Evolutionary conservation across 1,139 yeast genomes (phyloP).

Genomic region (Yamadazyma aaseri): DNA sequence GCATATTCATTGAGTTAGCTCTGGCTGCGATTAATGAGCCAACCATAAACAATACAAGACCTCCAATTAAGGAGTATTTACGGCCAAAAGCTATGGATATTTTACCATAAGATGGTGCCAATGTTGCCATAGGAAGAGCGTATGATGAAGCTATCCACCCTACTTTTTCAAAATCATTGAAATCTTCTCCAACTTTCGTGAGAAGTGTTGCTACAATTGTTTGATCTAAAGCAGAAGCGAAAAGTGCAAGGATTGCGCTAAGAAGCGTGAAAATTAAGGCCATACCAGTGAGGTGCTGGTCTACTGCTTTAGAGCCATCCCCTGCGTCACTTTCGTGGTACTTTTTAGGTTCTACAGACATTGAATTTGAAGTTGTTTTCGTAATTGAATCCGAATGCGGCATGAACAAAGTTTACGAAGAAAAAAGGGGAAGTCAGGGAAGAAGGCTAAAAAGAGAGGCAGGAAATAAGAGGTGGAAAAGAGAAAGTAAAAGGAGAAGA

Average conservation of each 20-base stretch:
- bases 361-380: too few species aligned
- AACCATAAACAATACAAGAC: slow-evolving; percentile 55
- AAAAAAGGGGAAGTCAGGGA: too few species aligned
- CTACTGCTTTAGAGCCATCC: slow-evolving; percentile 51
- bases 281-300: slow-evolving; percentile 48
- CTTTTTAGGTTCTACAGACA: too few species aligned
- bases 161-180: slow-evolving; percentile 51
- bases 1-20: slow-evolving; percentile 54
- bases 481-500: too few species aligned
- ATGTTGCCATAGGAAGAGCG: slow-evolving; percentile 56
- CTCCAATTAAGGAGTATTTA: slow-evolving; percentile 47
- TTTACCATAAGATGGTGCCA: slow-evolving; percentile 62
- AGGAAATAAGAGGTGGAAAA: too few species aligned
- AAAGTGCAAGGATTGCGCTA: slow-evolving; percentile 50
- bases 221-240: slow-evolving; percentile 65
- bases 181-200: slow-evolving; percentile 53
- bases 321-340: slow-evolving; percentile 51
- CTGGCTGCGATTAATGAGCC: slow-evolving; percentile 65
- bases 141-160: slow-evolving; percentile 66
- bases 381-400: too few species aligned
- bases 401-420: too few species aligned
- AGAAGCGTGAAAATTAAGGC: slow-evolving; percentile 39
- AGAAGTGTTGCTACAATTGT: slow-evolving; percentile 63
- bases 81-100: slow-evolving; percentile 62
- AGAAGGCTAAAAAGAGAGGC: too few species aligned